phyloP scores from a whole-genome alignment of 2,329 filamentous ascomycete species.

The Parafenestella ontariensis region DNA sequence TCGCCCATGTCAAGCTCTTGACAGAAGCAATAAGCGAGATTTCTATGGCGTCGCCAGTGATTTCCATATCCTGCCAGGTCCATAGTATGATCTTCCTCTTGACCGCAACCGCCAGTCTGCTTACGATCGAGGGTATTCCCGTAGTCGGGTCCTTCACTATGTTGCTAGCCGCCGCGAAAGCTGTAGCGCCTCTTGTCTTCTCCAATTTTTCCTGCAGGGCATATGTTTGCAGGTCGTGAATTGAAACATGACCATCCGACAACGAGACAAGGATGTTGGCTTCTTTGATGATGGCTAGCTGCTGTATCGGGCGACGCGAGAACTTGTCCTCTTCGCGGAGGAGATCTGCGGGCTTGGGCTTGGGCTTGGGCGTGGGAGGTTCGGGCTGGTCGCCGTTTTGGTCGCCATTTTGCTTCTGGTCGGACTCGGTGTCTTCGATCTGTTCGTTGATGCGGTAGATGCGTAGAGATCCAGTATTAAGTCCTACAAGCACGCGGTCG shows the following conservation, averaged over 20 bases:
- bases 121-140: constrained; percentile 91
- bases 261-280: constrained; percentile 89
- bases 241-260: constrained; percentile 86
- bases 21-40: constrained; percentile 82
- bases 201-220: constrained; percentile 79
- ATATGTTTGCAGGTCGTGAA: constrained; percentile 89
- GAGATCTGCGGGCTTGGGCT: constrained; percentile 73
- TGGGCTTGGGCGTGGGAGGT: constrained; percentile 44
- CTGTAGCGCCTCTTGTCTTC: constrained; percentile 85
- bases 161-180: constrained; percentile 93
- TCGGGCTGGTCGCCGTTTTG: constrained; percentile 53
- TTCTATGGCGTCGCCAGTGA: constrained; percentile 75
- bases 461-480: constrained; percentile 86
- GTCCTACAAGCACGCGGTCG: constrained; percentile 88
- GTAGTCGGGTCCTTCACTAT: constrained; percentile 89
- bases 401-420: constrained; percentile 38
- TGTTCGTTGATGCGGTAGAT: constrained; percentile 89
- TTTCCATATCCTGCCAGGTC: constrained; percentile 96
- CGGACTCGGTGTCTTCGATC: constrained; percentile 51
- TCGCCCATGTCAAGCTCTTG: constrained; percentile 90
- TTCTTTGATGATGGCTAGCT: constrained; percentile 95
- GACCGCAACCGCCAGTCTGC: constrained; percentile 86
- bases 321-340: constrained; percentile 94
- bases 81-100: constrained; percentile 89
- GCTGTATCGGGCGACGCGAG: constrained; percentile 86